phyloP scores from a whole-genome alignment of 257 asterid species.

The Coffea eugenioides region DNA sequence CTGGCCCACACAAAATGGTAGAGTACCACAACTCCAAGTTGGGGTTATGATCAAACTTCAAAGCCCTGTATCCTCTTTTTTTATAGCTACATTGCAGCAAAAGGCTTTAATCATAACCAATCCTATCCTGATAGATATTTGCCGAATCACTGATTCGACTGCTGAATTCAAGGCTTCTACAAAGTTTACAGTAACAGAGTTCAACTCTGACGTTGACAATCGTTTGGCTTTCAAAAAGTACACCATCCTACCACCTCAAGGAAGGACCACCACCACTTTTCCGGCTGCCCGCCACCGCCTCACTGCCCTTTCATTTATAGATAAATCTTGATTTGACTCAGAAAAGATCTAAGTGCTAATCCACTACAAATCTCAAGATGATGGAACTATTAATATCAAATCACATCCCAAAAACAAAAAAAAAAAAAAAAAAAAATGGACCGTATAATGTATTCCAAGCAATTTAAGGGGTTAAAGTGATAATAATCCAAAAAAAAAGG shows the following conservation, averaged over 20 bases:
- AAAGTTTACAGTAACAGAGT: conserved; percentile 2
- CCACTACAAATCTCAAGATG: background rate
- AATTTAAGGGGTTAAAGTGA: too few species aligned
- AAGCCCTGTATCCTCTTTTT: background rate
- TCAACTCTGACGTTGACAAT: background rate
- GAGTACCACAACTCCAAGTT: background rate
- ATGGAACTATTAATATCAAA: background rate
- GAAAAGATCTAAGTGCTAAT: background rate
- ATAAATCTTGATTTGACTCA: background rate
- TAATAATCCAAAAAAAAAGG: too few species aligned
- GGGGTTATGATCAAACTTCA: background rate
- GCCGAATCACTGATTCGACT: conserved; percentile 9
- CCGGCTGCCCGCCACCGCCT: background rate
- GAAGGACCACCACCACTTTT: background rate
- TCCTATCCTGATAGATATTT: background rate
- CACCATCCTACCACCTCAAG: background rate
- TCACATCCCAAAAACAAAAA: too few species aligned
- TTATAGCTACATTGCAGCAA: conserved; percentile 1
- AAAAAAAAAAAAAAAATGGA: too few species aligned
- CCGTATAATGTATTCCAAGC: too few species aligned
- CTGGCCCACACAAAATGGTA: background rate
- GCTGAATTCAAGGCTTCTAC: background rate
- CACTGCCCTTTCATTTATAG: background rate
- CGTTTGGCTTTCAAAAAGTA: background rate
- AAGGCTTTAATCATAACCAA: background rate